Conservation (phyloP, 2,329 filamentous ascomycete species). For the Penicillium sclerotigenum region DNA sequence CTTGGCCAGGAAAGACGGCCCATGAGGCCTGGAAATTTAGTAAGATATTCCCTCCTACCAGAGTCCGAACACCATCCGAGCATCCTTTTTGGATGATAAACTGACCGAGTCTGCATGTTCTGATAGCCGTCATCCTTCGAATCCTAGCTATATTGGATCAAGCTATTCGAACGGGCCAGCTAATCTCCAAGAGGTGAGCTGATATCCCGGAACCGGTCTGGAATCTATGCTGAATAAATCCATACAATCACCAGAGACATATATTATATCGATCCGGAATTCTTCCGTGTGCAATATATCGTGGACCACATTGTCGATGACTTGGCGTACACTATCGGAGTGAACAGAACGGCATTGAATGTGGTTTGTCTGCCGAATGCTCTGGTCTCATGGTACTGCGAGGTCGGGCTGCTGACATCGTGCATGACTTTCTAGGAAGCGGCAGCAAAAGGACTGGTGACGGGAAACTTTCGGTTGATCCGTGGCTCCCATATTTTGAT, state of each 20-base stretch:
- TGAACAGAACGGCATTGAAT: slow-evolving; percentile 54
- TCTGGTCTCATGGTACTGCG: background rate
- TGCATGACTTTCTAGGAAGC: slow-evolving; percentile 33
- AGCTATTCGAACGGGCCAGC: slow-evolving; percentile 47
- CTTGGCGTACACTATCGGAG: slow-evolving; percentile 57
- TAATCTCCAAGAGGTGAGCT: slow-evolving; percentile 57
- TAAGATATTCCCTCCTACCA: slow-evolving; percentile 15
- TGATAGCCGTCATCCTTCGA: slow-evolving; percentile 52
- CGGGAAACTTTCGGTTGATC: slow-evolving; percentile 33
- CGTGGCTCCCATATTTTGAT: slow-evolving; percentile 26
- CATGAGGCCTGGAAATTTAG: slow-evolving; percentile 57
- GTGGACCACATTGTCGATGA: slow-evolving; percentile 61
- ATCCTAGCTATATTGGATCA: slow-evolving; percentile 56
- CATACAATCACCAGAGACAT: slow-evolving; percentile 51
- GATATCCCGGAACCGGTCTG: background rate
- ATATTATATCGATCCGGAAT: slow-evolving; percentile 59
- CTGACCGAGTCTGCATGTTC: slow-evolving; percentile 10
- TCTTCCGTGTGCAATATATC: slow-evolving; percentile 56
- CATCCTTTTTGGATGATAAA: background rate
- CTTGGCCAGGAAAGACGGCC: slow-evolving; percentile 54
- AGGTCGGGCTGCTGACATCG: background rate
- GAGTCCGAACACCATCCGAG: too few species aligned
- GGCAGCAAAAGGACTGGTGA: slow-evolving; percentile 44
- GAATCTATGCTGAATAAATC: background rate
- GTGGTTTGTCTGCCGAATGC: slow-evolving; percentile 46